phyloP scores from a whole-genome alignment of 768 basidiomycete species.

The Leccinum boreale region DNA sequence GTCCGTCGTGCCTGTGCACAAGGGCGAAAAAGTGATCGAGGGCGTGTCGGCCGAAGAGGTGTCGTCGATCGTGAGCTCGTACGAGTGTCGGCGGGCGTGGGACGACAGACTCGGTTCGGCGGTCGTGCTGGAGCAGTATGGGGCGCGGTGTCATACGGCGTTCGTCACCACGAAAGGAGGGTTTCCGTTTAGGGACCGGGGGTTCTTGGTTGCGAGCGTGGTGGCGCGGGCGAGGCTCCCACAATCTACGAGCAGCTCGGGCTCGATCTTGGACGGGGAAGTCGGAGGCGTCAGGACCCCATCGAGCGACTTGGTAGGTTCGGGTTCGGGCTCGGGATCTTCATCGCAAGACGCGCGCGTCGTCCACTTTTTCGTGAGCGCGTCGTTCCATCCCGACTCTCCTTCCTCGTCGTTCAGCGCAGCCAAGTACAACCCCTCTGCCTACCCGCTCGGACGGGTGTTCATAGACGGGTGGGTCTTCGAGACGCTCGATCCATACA shows the following conservation, averaged over 20 bases:
- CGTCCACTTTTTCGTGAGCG: constrained; percentile 78
- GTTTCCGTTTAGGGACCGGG: constrained; percentile 89
- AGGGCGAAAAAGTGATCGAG: constrained; percentile 88
- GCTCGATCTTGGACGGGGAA: constrained; percentile 38
- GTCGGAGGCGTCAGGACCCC: constrained; percentile 27
- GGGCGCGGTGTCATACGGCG: constrained; percentile 65
- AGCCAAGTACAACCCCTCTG: constrained; percentile 72
- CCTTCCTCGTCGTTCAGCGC: constrained; percentile 47
- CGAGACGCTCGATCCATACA: constrained; percentile 95
- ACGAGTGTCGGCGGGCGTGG: constrained; percentile 76
- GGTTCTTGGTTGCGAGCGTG: constrained; percentile 78
- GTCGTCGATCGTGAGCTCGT: constrained; percentile 64
- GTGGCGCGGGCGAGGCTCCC: constrained; percentile 55
- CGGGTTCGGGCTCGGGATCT: background rate
- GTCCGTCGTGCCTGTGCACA: constrained; percentile 76
- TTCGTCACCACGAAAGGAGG: constrained; percentile 74
- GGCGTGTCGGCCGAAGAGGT: constrained; percentile 93
- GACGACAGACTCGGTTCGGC: constrained; percentile 82
- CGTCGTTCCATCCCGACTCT: constrained; percentile 75
- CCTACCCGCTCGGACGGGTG: constrained; percentile 73
- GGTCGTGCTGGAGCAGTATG: constrained; percentile 70
- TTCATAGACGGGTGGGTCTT: constrained; percentile 94
- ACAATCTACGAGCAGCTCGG: constrained; percentile 23
- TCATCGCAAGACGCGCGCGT: constrained; percentile 44
- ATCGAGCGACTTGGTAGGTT: constrained; percentile 23